These are phyloP conservation scores for Thuidium tamariscinum DNA, from an alignment of 225 moss, liverwort and hornwort species.

Conservation along the genomic window DNA sequence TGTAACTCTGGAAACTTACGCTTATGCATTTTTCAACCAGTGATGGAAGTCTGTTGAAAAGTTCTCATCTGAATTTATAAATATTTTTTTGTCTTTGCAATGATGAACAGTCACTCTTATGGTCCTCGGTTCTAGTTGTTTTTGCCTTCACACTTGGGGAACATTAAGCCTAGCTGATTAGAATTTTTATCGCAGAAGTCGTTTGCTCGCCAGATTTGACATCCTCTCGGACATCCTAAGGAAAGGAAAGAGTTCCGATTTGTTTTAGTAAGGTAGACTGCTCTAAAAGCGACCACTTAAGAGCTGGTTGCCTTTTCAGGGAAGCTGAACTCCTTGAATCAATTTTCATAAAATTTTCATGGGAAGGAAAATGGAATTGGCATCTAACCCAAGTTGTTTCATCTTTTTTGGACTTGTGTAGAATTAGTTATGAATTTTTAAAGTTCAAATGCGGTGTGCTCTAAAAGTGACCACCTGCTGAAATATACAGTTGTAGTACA, in stretches of 20 bases:
- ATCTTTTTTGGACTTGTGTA: no score
- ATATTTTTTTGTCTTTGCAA: not conserved
- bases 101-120: not conserved
- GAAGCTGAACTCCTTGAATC: no score
- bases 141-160: not conserved
- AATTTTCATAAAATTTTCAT: no score
- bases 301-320: no score
- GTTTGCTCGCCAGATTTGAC: not conserved
- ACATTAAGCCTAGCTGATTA: not conserved
- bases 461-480: no score
- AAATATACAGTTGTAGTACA: no score
- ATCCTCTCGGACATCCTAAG: no score
- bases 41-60: not conserved
- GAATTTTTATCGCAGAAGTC: not conserved
- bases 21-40: not conserved
- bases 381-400: no score
- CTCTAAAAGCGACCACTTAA: no score
- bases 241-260: not conserved
- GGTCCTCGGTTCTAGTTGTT: not conserved
- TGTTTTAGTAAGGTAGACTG: not conserved
- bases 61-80: not conserved
- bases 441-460: no score
- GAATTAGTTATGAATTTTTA: no score
- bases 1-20: not conserved
- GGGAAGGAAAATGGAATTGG: no score